These are phyloP conservation scores for Adansonia grandidieri DNA, from an alignment of 441 rosid genomes.

Conservation along the genomic window DNA sequence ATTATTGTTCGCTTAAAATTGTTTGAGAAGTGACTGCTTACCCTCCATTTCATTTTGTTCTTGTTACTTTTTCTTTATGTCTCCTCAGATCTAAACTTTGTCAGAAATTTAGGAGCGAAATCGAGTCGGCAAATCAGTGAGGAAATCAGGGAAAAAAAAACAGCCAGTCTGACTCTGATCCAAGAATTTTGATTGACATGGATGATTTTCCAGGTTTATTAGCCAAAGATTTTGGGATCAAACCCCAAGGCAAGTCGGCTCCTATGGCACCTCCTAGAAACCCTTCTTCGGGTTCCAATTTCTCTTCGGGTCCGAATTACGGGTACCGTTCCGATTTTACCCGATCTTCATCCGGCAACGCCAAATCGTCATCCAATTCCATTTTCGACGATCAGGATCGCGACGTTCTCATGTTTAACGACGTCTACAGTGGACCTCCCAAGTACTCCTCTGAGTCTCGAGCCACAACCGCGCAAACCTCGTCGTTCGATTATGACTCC, in stretches of 20 bases:
- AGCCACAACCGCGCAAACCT: constrained; percentile 29
- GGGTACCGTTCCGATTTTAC: constrained; percentile 41
- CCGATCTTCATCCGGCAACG: constrained; percentile 38
- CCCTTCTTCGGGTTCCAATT: constrained; percentile 27
- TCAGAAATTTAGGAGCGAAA: background rate
- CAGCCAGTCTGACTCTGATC: constrained; percentile 21
- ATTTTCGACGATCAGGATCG: constrained; percentile 57
- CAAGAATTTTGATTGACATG: constrained; percentile 39
- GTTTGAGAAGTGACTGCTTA: constrained; percentile 28
- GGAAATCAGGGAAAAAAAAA: constrained; percentile 20
- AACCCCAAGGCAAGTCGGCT: constrained; percentile 82
- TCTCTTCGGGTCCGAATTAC: constrained; percentile 37
- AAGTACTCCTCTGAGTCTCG: constrained; percentile 52
- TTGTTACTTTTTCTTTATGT: constrained; percentile 1
- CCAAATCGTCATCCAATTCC: constrained; percentile 41
- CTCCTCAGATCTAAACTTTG: constrained; percentile 37
- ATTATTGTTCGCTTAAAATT: constrained; percentile 2
- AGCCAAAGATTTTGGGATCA: constrained; percentile 72
- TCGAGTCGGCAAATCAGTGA: constrained; percentile 4
- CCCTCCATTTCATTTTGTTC: constrained; percentile 15
- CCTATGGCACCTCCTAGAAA: constrained; percentile 69
- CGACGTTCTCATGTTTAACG: constrained; percentile 49
- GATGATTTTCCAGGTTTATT: constrained; percentile 74
- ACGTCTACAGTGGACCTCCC: constrained; percentile 59
- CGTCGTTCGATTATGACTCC: constrained; percentile 61